phyloP scores from a whole-genome alignment of 139 green algal species.

The Chlorella vulgaris region DNA sequence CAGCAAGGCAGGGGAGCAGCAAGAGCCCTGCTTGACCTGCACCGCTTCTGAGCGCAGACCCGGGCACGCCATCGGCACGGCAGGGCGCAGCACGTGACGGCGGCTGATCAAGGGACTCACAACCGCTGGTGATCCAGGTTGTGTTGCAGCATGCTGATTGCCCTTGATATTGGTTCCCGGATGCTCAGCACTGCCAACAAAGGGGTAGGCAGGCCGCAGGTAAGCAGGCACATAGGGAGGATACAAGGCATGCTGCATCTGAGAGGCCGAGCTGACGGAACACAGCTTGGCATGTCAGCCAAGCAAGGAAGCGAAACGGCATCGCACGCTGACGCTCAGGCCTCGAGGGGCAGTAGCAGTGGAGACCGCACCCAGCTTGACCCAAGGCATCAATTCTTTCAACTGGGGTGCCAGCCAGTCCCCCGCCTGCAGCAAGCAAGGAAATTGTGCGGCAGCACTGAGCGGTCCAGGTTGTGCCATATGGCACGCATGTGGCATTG shows the following conservation, averaged over 20 bases:
- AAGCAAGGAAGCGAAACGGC: too few species aligned
- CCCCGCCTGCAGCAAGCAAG: neutral
- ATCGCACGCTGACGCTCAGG: too few species aligned
- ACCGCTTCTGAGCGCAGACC: too few species aligned
- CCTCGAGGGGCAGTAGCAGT: too few species aligned
- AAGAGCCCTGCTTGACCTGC: too few species aligned
- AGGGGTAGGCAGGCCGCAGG: neutral
- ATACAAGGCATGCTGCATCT: neutral
- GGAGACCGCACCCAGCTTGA: conserved; percentile 41
- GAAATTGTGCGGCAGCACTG: neutral
- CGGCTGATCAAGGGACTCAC: neutral
- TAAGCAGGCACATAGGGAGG: neutral
- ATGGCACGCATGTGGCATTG: too few species aligned
- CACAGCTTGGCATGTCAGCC: neutral
- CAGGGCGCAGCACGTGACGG: neutral
- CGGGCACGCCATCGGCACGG: neutral
- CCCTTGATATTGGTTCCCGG: conserved; percentile 42
- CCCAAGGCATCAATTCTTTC: conserved; percentile 29
- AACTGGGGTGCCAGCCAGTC: conserved; percentile 21
- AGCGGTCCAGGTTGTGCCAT: too few species aligned
- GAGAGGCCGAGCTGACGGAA: neutral
- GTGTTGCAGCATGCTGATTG: conserved; percentile 43
- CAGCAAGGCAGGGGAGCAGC: too few species aligned
- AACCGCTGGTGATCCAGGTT: conserved; percentile 26
- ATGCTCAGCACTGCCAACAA: conserved; percentile 18